Evolutionary conservation across 371 early-diverging fungal species (phyloP).

Genomic region (Encephalitozoon romaleae): DNA sequence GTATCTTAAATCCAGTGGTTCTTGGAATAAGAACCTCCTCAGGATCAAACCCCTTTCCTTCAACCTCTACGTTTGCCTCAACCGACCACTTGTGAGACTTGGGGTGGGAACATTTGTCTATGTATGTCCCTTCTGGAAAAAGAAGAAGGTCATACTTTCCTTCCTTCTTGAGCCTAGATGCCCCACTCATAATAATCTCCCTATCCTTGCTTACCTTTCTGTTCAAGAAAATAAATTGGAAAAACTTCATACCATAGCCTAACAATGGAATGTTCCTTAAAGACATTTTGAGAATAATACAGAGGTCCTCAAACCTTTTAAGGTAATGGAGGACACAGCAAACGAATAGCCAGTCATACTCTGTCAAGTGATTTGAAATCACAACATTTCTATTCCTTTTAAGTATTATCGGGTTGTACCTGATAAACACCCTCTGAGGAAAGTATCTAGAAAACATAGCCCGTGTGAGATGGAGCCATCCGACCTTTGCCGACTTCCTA

Average conservation of each 20-base stretch:
- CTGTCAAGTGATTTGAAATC: constrained; percentile 55
- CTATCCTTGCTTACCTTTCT: constrained; percentile 46
- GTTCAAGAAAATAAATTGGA: constrained; percentile 54
- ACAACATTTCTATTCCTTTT: constrained; percentile 31
- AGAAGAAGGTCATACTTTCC: constrained; percentile 41
- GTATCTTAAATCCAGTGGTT: constrained; percentile 51
- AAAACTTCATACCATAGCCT: constrained; percentile 54
- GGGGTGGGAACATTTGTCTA: constrained; percentile 41
- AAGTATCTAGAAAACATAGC: constrained; percentile 32
- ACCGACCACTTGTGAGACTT: constrained; percentile 38
- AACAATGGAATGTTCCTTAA: constrained; percentile 43
- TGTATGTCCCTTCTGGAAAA: constrained; percentile 61
- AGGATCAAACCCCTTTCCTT: constrained; percentile 29
- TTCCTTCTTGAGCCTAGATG: constrained; percentile 19
- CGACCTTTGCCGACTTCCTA: not conserved
- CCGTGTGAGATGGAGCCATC: constrained; percentile 36
- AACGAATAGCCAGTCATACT: constrained; percentile 57
- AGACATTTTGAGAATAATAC: constrained; percentile 46
- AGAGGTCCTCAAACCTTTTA: constrained; percentile 30
- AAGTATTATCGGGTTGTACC: constrained; percentile 35
- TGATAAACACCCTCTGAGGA: constrained; percentile 34
- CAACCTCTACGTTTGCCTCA: constrained; percentile 4
- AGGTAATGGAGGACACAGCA: constrained; percentile 22
- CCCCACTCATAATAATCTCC: constrained; percentile 34
- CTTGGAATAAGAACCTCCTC: constrained; percentile 51